These are phyloP conservation scores for Jamesozyma lodderae DNA, from an alignment of 805 yeast genomes.

Conservation along the genomic window DNA sequence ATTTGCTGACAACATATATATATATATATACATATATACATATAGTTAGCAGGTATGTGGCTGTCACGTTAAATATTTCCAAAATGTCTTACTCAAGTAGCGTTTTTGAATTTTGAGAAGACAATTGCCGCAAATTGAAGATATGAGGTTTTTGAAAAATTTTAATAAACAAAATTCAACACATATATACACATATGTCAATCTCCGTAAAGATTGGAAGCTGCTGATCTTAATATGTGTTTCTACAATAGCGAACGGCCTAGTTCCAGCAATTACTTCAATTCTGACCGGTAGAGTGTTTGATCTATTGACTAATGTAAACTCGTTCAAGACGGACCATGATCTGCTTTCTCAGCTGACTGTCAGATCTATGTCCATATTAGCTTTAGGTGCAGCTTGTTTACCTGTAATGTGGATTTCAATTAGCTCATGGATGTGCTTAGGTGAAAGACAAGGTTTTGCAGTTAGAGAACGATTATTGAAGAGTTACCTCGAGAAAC, in stretches of 20 bases:
- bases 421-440: conserved; percentile 50
- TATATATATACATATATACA: too few species aligned
- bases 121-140: too few species aligned
- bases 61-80: too few species aligned
- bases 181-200: conserved; percentile 20
- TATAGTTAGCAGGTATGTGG: too few species aligned
- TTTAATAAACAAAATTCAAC: background rate
- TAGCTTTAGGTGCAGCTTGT: conserved; percentile 40
- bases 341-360: conserved; percentile 35
- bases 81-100: too few species aligned
- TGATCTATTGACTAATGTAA: conserved; percentile 29
- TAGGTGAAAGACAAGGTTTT: conserved; percentile 64
- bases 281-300: conserved; percentile 62
- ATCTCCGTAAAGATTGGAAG: conserved; percentile 16
- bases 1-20: too few species aligned
- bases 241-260: conserved; percentile 43
- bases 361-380: conserved; percentile 33
- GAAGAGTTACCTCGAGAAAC: conserved; percentile 34
- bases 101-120: too few species aligned
- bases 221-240: conserved; percentile 25
- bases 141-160: background rate
- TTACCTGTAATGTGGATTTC: conserved; percentile 44
- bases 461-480: conserved; percentile 45
- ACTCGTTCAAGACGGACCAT: conserved; percentile 32
- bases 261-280: conserved; percentile 52